phyloP scores from a whole-genome alignment of 2,329 filamentous ascomycete species.

The Balansia obtecta region DNA sequence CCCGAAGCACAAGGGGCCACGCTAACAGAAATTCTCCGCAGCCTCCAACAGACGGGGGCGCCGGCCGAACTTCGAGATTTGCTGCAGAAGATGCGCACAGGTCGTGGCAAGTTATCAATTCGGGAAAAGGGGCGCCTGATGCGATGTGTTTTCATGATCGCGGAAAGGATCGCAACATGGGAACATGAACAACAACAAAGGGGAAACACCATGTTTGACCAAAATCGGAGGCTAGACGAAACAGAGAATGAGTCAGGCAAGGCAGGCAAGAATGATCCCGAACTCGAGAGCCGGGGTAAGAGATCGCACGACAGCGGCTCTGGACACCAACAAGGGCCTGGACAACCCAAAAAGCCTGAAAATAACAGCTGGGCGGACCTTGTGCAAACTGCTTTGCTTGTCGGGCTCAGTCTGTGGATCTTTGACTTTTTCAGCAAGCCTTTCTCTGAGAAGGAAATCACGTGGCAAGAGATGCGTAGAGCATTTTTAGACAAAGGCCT shows the following conservation, averaged over 20 bases:
- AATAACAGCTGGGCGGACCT: constrained; percentile 23
- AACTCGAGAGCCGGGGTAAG: constrained; percentile 9
- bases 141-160: constrained; percentile 24
- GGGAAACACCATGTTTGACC: constrained; percentile 11
- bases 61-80: constrained; percentile 53
- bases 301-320: constrained; percentile 12
- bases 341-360: constrained; percentile 23
- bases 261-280: constrained; percentile 10
- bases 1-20: constrained; percentile 48
- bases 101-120: constrained; percentile 40
- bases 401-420: constrained; percentile 42
- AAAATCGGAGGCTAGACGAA: constrained; percentile 13
- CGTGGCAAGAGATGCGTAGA: constrained; percentile 91
- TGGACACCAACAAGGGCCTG: constrained; percentile 16
- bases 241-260: constrained; percentile 10
- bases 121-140: constrained; percentile 25
- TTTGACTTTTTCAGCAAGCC: constrained; percentile 28
- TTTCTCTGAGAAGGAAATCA: constrained; percentile 59
- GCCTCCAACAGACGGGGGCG: constrained; percentile 56
- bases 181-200: constrained; percentile 11
- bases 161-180: constrained; percentile 22
- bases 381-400: constrained; percentile 23
- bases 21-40: constrained; percentile 46
- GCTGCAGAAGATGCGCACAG: constrained; percentile 37
- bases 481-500: constrained; percentile 94